Percentiles rank a stretch among this genome's conserved stretches.
phyloP scores from a whole-genome alignment of 2,329 filamentous ascomycete genomes.

The Cordyceps javanica region DNA sequence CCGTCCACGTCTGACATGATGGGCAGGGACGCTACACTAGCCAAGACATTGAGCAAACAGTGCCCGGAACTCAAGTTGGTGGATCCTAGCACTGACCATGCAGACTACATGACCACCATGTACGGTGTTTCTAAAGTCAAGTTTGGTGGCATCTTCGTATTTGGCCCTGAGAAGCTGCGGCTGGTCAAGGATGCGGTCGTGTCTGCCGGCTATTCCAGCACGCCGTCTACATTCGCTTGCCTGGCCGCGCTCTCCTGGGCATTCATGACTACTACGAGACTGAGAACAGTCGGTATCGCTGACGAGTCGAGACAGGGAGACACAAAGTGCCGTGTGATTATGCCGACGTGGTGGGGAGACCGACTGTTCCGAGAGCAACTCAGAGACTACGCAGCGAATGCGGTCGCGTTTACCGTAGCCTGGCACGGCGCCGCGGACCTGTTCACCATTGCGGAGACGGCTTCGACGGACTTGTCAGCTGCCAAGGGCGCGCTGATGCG shows the following conservation, averaged over 20 bases:
- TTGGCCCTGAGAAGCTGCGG: constrained; percentile 27
- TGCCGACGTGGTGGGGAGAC: constrained; percentile 36
- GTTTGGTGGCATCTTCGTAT: constrained; percentile 37
- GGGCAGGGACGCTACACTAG: not conserved
- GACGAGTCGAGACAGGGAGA: constrained; percentile 6
- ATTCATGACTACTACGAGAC: constrained; percentile 31
- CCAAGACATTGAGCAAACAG: constrained; percentile 20
- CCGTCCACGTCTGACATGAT: not conserved
- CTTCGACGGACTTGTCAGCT: constrained; percentile 13
- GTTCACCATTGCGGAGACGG: constrained; percentile 18
- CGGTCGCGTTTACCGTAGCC: constrained; percentile 34
- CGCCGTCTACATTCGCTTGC: constrained; percentile 31
- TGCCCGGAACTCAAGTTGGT: constrained; percentile 35
- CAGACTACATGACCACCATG: constrained; percentile 22
- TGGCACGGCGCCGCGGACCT: constrained; percentile 18
- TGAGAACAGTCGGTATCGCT: not conserved
- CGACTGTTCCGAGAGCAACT: constrained; percentile 27
- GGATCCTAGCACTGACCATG: constrained; percentile 29
- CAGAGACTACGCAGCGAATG: constrained; percentile 35
- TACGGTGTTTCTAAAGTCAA: constrained; percentile 26
- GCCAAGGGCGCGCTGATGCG: constrained; percentile 20
- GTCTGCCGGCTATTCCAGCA: constrained; percentile 4
- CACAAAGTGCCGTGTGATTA: constrained; percentile 25
- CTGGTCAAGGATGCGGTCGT: constrained; percentile 23
- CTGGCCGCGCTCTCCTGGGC: constrained; percentile 36